Evolutionary conservation across 2,329 filamentous ascomycete genomes (phyloP).

Genomic region (Talaromyces atroroseus): DNA sequence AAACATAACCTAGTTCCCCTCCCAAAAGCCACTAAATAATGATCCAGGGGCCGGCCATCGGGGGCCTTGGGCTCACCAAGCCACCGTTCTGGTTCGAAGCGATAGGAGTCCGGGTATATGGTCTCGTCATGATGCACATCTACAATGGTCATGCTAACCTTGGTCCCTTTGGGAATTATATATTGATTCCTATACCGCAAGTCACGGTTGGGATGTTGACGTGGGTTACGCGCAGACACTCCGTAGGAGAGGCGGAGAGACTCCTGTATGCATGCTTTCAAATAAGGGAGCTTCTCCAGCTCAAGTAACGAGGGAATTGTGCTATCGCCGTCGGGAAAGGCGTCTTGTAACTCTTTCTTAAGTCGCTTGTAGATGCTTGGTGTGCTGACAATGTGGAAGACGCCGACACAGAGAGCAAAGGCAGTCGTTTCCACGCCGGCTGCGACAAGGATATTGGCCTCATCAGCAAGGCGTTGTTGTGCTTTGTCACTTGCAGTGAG

Average conservation of each 20-base stretch:
- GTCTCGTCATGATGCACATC: constrained; percentile 19
- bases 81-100: constrained; percentile 20
- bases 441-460: constrained; percentile 24
- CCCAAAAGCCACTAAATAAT: constrained; percentile 18
- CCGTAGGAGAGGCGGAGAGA: constrained; percentile 17
- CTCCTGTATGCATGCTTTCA: constrained; percentile 18
- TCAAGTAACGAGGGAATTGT: constrained; percentile 18
- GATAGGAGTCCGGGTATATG: constrained; percentile 18
- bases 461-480: constrained; percentile 25
- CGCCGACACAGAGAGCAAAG: constrained; percentile 18
- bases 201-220: constrained; percentile 10
- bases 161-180: constrained; percentile 17
- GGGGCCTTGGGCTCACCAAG: constrained; percentile 16
- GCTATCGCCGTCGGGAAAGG: constrained; percentile 13
- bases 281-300: constrained; percentile 25
- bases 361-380: constrained; percentile 16
- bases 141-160: constrained; percentile 19
- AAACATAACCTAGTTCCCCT: constrained; percentile 18
- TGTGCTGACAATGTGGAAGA: constrained; percentile 20
- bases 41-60: constrained; percentile 16
- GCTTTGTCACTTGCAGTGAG: constrained; percentile 31
- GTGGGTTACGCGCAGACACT: constrained; percentile 17
- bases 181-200: constrained; percentile 15
- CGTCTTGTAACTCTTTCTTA: constrained; percentile 17
- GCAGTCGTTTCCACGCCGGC: constrained; percentile 33